Evolutionary conservation across 495 filamentous ascomycete species (phyloP).

Genomic region (Amorphotheca resinae): DNA sequence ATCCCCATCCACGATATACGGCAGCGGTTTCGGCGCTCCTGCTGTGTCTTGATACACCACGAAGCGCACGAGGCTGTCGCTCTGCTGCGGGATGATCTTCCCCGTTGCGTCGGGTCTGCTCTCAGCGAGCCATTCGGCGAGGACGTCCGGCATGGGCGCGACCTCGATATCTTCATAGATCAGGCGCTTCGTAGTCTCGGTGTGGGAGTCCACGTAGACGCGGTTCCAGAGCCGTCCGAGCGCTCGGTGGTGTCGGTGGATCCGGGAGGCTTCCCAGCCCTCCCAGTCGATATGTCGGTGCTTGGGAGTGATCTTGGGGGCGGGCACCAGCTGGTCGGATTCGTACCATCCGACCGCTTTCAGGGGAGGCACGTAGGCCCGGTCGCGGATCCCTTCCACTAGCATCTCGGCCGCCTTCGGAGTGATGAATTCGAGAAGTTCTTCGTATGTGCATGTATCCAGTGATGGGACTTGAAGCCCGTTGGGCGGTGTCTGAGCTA

Average conservation of each 20-base stretch:
- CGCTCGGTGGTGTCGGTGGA: conserved; percentile 6
- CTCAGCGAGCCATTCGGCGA: background rate
- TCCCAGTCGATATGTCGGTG: conserved; percentile 14
- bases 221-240: conserved; percentile 15
- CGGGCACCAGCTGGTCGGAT: background rate
- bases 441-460: conserved; percentile 18
- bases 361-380: conserved; percentile 52
- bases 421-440: conserved; percentile 31
- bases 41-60: background rate
- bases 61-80: background rate
- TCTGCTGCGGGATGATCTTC: background rate
- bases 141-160: background rate
- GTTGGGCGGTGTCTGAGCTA: conserved; percentile 42
- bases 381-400: conserved; percentile 40
- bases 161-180: conserved; percentile 12
- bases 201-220: conserved; percentile 2
- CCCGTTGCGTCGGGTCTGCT: background rate
- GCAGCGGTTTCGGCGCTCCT: background rate
- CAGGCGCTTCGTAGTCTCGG: conserved; percentile 8
- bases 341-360: conserved; percentile 19
- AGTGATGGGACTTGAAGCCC: conserved; percentile 34
- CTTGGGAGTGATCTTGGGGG: conserved; percentile 13
- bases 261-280: background rate
- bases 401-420: conserved; percentile 48
- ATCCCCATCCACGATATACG: conserved; percentile 7